Conservation (phyloP, 1,139 yeast genomes). For the Debaryomyces singareniensis region DNA sequence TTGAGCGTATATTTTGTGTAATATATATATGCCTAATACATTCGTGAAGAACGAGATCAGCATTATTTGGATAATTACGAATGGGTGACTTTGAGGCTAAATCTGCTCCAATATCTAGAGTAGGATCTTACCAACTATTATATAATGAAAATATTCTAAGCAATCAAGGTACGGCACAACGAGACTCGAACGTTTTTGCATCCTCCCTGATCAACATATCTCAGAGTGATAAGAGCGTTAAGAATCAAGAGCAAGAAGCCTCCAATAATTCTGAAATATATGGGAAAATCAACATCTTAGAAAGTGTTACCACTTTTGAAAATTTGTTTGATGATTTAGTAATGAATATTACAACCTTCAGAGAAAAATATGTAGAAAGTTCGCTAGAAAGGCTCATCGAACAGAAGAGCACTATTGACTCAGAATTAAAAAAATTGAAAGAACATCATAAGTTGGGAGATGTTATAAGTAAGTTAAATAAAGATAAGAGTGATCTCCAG, state of each 20-base stretch:
- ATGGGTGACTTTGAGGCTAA: too few species aligned
- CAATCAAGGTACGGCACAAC: slow-evolving; percentile 14
- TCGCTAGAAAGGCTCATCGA: slow-evolving; percentile 23
- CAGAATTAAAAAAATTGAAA: slow-evolving; percentile 21
- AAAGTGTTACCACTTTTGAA: slow-evolving; percentile 22
- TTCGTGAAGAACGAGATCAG: too few species aligned
- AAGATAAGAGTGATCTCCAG: slow-evolving; percentile 20
- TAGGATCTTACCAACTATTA: neutral
- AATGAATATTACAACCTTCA: slow-evolving; percentile 25
- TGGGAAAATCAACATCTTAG: slow-evolving; percentile 11
- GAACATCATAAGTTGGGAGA: slow-evolving; percentile 27
- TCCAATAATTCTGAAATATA: neutral
- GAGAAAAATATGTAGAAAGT: slow-evolving; percentile 22
- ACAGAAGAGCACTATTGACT: slow-evolving; percentile 20
- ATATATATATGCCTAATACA: too few species aligned
- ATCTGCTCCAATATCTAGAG: neutral
- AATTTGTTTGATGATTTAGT: slow-evolving; percentile 18
- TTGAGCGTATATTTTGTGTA: too few species aligned
- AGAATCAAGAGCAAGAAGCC: neutral
- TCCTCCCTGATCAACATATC: slow-evolving; percentile 16
- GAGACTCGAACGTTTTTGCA: slow-evolving; percentile 26
- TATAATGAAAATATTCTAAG: neutral
- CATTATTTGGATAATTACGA: too few species aligned
- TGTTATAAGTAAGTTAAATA: slow-evolving; percentile 17
- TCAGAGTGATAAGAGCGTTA: neutral